Conservation (phyloP, 2,329 filamentous ascomycete species). For the Thelonectria olida region DNA sequence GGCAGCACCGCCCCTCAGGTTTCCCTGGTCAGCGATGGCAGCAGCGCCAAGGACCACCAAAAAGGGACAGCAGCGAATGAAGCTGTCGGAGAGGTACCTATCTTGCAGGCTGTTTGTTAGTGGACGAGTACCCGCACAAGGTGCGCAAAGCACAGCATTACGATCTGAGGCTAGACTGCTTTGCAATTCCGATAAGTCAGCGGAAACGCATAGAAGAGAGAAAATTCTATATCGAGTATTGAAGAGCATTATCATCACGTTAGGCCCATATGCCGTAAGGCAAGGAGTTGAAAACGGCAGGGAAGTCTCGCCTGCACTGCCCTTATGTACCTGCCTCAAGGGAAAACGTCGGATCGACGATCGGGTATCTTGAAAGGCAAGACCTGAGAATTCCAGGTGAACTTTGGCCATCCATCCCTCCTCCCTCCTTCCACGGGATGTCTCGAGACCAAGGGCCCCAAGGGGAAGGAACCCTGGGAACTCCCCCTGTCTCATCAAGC, state of each 20-base stretch:
- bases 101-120: too few relatives aligned
- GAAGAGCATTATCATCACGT: too few relatives aligned
- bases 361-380: background rate
- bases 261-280: too few relatives aligned
- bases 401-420: background rate
- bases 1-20: conserved; percentile 12
- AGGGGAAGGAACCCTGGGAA: background rate
- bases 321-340: background rate
- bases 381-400: background rate
- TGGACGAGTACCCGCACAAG: too few relatives aligned
- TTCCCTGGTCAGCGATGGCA: conserved; percentile 9
- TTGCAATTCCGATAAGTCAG: background rate
- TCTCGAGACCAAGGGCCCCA: background rate
- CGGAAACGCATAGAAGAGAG: background rate
- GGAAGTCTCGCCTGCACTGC: too few relatives aligned
- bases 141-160: background rate
- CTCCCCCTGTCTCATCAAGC: background rate
- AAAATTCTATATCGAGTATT: too few relatives aligned
- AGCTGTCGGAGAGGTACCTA: too few relatives aligned
- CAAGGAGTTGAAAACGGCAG: too few relatives aligned
- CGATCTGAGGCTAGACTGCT: background rate
- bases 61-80: background rate
- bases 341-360: background rate
- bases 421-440: background rate
- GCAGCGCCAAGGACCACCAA: background rate